Conservation (phyloP, 164 flowering plant genomes). For the Kingdonia uniflora region DNA sequence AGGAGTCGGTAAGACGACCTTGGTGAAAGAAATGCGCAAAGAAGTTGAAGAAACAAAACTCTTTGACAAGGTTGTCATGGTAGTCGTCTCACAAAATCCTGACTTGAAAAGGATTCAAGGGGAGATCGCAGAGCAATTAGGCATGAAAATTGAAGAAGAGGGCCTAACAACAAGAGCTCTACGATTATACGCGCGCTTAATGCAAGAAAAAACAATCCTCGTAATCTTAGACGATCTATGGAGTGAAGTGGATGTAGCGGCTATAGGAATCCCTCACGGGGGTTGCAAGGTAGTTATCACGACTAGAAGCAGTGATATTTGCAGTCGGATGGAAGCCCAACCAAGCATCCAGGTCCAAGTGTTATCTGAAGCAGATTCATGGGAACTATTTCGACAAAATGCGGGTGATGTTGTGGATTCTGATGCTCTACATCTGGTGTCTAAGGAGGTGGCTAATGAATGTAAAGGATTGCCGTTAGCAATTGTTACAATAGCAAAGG, state of each 20-base stretch:
- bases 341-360: not conserved
- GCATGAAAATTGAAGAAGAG: not conserved
- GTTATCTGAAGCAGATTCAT: constrained; percentile 12
- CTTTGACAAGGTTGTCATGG: constrained; percentile 14
- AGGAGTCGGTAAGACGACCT: too few relatives aligned
- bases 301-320: constrained; percentile 9
- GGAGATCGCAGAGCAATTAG: constrained; percentile 12
- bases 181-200: not conserved
- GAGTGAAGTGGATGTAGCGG: constrained; percentile 12
- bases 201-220: constrained; percentile 1
- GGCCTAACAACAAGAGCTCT: not conserved
- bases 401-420: constrained; percentile 7
- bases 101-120: constrained; percentile 10
- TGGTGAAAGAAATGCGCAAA: too few relatives aligned
- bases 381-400: constrained; percentile 11
- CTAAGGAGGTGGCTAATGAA: constrained; percentile 10
- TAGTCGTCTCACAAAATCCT: constrained; percentile 13
- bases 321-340: constrained; percentile 8
- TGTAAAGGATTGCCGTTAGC: constrained; percentile 22
- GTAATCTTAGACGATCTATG: constrained; percentile 31
- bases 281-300: constrained; percentile 16
- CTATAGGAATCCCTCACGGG: constrained; percentile 16
- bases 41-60: too few relatives aligned
- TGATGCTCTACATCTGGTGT: not conserved
- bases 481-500: constrained; percentile 14